Percentiles rank a stretch among this genome's conserved stretches.
phyloP scores from a whole-genome alignment of 495 filamentous ascomycete species.

The Pyrenopolyporus hunteri region DNA sequence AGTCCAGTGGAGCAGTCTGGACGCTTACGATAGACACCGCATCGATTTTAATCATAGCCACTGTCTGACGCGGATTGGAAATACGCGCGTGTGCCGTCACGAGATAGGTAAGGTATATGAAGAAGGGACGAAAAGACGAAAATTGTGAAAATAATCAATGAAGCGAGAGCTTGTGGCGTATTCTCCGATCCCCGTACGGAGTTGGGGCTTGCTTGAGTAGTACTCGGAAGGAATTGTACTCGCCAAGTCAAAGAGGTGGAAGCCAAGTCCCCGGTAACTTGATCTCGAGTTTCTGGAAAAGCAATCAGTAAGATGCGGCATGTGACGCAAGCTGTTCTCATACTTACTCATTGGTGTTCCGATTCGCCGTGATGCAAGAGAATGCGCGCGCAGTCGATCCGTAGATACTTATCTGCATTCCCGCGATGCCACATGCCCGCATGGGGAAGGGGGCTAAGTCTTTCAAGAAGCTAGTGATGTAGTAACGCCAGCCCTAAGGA shows the following conservation, averaged over 20 bases:
- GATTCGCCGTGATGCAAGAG: constrained; percentile 15
- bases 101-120: too few species aligned
- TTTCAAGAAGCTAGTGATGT: background rate
- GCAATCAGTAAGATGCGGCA: background rate
- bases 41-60: background rate
- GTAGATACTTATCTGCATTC: constrained; percentile 24
- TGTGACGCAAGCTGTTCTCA: constrained; percentile 3
- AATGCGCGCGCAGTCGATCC: constrained; percentile 16
- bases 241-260: background rate
- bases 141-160: too few species aligned
- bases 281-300: background rate
- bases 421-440: constrained; percentile 16
- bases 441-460: constrained; percentile 21
- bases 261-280: background rate
- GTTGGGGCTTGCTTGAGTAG: too few species aligned
- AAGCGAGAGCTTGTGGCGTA: too few species aligned
- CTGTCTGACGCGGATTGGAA: too few species aligned
- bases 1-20: background rate
- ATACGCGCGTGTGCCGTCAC: too few species aligned
- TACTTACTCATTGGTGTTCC: background rate
- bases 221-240: too few species aligned
- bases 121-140: too few species aligned
- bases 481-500: constrained; percentile 34
- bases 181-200: too few species aligned
- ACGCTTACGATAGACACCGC: background rate